A percentile compares a stretch with the other conserved stretches of the same genome.
Evolutionary conservation across 441 rosid species (phyloP).

Genomic region (Populus hybrid): DNA sequence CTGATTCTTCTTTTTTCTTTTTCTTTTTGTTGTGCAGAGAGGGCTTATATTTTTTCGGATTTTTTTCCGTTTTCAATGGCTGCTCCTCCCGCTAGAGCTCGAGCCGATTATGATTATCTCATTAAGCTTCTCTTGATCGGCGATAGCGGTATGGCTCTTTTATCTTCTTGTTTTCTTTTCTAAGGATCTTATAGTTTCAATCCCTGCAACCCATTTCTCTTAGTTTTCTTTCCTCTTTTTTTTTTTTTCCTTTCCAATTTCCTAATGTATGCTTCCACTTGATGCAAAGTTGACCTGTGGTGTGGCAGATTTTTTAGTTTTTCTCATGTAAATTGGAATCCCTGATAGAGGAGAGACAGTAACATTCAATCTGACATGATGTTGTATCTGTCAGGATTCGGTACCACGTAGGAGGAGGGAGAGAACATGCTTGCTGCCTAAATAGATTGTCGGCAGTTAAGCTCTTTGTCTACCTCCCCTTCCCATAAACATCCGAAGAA

Average conservation of each 20-base stretch:
- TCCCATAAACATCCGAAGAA: background rate
- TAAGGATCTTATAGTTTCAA: background rate
- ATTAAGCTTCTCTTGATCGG: slow-evolving; percentile 37
- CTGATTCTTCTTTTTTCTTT: background rate
- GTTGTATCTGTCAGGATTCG: background rate
- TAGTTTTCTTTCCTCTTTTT: no score
- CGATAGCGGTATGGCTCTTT: slow-evolving; percentile 28
- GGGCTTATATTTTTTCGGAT: background rate
- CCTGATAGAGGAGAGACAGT: background rate
- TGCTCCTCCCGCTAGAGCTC: slow-evolving; percentile 36
- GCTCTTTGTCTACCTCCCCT: background rate
- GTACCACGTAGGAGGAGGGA: background rate
- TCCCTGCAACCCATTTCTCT: background rate
- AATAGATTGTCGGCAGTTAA: background rate
- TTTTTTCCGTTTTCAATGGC: slow-evolving; percentile 23
- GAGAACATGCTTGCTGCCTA: background rate
- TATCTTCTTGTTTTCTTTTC: background rate
- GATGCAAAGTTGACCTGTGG: background rate
- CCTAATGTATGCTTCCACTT: background rate
- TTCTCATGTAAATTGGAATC: background rate
- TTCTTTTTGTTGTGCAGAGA: slow-evolving; percentile 16
- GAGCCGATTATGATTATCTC: slow-evolving; percentile 40
- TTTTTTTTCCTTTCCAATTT: no score
- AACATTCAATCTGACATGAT: background rate
- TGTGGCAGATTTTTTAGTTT: background rate